Conservation (phyloP, 1,284 basidiomycete species). For the Melampsora larici-populina region DNA sequence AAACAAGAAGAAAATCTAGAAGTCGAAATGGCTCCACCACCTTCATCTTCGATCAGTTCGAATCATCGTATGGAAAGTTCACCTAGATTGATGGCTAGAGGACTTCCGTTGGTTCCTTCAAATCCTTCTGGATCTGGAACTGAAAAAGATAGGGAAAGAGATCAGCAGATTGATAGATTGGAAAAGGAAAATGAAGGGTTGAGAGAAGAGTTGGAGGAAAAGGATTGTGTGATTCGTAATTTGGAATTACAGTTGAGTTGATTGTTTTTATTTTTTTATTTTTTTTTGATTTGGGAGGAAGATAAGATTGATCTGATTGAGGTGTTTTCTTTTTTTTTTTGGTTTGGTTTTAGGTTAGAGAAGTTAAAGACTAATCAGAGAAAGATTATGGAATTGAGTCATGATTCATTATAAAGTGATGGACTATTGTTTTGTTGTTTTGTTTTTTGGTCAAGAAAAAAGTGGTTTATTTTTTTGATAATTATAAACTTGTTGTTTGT, state of each 20-base stretch:
- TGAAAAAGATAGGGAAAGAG: constrained; percentile 1
- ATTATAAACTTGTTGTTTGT: too few relatives aligned
- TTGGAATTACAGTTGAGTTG: constrained; percentile 64
- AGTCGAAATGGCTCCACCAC: constrained; percentile 39
- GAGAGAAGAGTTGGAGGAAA: constrained; percentile 66
- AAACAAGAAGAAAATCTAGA: not conserved
- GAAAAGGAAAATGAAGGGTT: constrained; percentile 65
- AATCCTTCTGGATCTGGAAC: not conserved
- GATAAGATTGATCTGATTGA: too few relatives aligned
- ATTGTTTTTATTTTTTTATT: not conserved
- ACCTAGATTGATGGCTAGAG: constrained; percentile 3
- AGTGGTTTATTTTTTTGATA: too few relatives aligned
- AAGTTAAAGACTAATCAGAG: constrained; percentile 34
- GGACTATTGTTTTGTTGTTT: too few relatives aligned
- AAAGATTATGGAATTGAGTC: constrained; percentile 41
- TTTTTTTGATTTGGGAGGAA: too few relatives aligned
- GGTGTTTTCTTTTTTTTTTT: too few relatives aligned
- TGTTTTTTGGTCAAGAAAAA: too few relatives aligned
- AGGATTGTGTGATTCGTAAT: constrained; percentile 71
- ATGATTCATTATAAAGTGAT: constrained; percentile 4
- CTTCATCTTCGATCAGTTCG: constrained; percentile 24
- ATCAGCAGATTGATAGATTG: constrained; percentile 50
- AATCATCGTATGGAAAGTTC: constrained; percentile 44
- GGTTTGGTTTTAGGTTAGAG: constrained; percentile 14
- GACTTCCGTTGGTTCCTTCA: not conserved